Base-by-base conservation (phyloP, 257 asterid genomes). In the Nicotiana paniculata region DNA sequence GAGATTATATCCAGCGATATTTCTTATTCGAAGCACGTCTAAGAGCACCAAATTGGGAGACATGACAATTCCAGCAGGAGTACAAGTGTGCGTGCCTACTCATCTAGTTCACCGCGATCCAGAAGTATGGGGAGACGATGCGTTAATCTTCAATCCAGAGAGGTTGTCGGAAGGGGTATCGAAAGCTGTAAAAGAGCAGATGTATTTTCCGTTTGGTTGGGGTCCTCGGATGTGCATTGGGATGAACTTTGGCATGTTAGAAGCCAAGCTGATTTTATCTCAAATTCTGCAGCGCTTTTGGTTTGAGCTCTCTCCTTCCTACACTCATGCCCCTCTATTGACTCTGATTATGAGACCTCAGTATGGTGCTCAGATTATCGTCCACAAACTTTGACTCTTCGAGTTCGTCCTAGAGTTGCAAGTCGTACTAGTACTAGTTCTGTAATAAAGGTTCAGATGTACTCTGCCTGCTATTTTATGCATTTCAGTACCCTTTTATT, bases 181-280 rank as follows among this genome's bases (percentile, higher is more conserved):
- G 0, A 82, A 82, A 9, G 84, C 83, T 0, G 37, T 35, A 7
- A 70, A 54, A 55, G 81, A 54, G 18, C 37, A 9, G 6, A 0
- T 72, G 53, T 81, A 43, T 35, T 81, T 65, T 17, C 77, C 83
- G 3, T 81, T 81, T 16, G 83, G 83, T 53, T 81, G 83, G 83
- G 83, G 83, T 33, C 30, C 83, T 5, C 51, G 83, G 5, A 48
- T 65, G 12, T 81, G 83, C 55, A 15, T 81, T 0, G 83, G 83
- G 2, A 5, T 39, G n/a, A 68, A 43, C n/a, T 81, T 81, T 35
- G 79, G 66, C 0, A 54, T 81, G 77, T 0, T 18, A 1, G 81
- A 77, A 58, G 68, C 81, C 1, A 77, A 77, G 21, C 35, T 77
- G 7, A 1, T 58, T 55, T 35, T 77, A 1, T 6, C 81, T n/a